phyloP scores from a whole-genome alignment of 2,329 filamentous ascomycete species.

The Diaporthe ilicicola region DNA sequence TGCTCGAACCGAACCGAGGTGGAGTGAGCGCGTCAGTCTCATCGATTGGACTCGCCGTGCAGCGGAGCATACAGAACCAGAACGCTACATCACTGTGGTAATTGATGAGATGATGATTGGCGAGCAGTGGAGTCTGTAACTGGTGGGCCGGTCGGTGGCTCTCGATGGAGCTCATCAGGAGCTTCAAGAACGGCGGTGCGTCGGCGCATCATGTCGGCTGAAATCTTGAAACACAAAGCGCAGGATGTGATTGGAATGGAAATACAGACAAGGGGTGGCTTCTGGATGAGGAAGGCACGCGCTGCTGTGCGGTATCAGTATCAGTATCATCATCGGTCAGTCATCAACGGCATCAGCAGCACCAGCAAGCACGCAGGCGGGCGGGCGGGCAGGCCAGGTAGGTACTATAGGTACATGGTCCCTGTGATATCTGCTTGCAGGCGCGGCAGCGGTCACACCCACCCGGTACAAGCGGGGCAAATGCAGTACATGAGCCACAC shows the following conservation, averaged over 20 bases:
- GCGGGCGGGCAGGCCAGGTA: no score
- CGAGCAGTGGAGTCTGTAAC: conserved; percentile 9
- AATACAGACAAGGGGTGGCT: background rate
- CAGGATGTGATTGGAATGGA: conserved; percentile 16
- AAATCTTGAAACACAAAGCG: conserved; percentile 29
- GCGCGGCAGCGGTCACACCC: no score
- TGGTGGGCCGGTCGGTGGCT: background rate
- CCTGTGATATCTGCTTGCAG: background rate
- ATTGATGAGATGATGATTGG: conserved; percentile 14
- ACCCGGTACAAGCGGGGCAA: no score
- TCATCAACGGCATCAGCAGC: background rate
- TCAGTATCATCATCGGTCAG: background rate
- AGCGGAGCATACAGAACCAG: background rate
- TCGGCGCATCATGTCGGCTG: conserved; percentile 25
- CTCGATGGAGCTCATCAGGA: conserved; percentile 7
- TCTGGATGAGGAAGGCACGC: conserved; percentile 20
- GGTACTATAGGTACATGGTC: background rate
- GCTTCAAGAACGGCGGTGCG: background rate
- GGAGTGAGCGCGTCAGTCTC: background rate
- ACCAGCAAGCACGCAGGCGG: background rate
- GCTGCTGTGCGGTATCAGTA: conserved; percentile 9
- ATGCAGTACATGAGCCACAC: no score
- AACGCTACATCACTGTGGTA: no score
- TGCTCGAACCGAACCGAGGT: conserved; percentile 17
- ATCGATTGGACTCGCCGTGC: background rate